Conservation (phyloP, 495 filamentous ascomycete genomes). For the Podospora appendiculata region DNA sequence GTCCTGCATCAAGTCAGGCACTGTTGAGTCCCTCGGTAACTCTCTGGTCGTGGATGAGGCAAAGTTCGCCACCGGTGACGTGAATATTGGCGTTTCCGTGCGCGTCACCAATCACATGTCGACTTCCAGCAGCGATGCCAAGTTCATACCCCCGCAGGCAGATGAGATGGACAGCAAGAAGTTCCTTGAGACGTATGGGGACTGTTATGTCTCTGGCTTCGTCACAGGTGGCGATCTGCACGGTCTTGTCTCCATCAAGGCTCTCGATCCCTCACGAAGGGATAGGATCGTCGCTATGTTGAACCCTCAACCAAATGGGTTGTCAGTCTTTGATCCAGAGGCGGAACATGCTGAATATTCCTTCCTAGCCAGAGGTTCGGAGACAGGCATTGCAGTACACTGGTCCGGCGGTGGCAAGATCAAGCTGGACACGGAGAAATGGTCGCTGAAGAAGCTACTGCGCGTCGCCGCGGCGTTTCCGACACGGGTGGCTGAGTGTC, state of each 20-base stretch:
- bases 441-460: background rate
- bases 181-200: background rate
- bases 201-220: conserved; percentile 2
- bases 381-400: background rate
- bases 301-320: background rate
- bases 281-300: background rate
- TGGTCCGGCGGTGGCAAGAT: conserved; percentile 1
- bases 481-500: background rate
- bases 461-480: background rate
- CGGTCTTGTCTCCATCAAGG: background rate
- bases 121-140: background rate
- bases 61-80: background rate
- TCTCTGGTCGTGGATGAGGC: background rate
- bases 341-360: background rate
- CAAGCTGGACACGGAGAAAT: background rate
- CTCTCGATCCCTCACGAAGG: background rate
- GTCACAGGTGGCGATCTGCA: background rate
- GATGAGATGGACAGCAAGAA: background rate
- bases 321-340: background rate
- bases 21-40: background rate
- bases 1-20: background rate
- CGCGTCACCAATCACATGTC: background rate
- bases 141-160: background rate
- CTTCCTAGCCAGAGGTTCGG: background rate
- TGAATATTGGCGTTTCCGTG: background rate